These are phyloP conservation scores for Kluyveromyces marxianus DNA, from an alignment of 1,139 yeast species.

Conservation along the genomic window DNA sequence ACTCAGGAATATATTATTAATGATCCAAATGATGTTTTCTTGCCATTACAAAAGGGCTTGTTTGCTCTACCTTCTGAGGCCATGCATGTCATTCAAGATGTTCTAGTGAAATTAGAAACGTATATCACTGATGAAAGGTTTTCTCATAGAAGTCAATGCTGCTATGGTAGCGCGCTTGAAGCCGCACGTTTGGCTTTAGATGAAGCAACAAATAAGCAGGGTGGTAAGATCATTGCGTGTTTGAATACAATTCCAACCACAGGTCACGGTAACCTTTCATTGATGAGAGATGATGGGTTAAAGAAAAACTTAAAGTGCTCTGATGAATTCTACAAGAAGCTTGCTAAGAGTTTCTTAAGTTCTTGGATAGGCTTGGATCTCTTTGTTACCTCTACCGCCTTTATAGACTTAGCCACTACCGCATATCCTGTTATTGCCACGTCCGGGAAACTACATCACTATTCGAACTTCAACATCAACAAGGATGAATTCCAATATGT, in stretches of 20 bases:
- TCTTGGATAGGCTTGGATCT: constrained; percentile 71
- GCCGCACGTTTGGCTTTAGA: constrained; percentile 62
- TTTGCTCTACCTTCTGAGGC: constrained; percentile 75
- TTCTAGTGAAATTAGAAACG: constrained; percentile 55
- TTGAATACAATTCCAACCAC: constrained; percentile 67
- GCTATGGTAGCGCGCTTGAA: constrained; percentile 72
- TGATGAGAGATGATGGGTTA: constrained; percentile 46
- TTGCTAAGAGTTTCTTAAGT: constrained; percentile 51
- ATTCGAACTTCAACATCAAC: constrained; percentile 59
- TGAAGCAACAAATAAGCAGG: constrained; percentile 45
- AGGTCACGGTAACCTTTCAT: constrained; percentile 74
- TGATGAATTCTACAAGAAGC: constrained; percentile 51
- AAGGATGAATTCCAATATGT: constrained; percentile 65
- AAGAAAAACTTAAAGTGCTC: constrained; percentile 58
- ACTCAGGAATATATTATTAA: constrained; percentile 62
- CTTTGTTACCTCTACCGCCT: constrained; percentile 56
- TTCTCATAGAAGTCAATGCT: constrained; percentile 55
- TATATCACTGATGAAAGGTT: constrained; percentile 36
- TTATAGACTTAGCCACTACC: constrained; percentile 68
- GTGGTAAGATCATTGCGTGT: constrained; percentile 74
- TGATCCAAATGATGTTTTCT: constrained; percentile 73
- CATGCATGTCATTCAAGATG: constrained; percentile 54
- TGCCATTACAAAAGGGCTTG: constrained; percentile 72
- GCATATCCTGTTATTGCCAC: constrained; percentile 61
- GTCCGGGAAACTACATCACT: constrained; percentile 64